Evolutionary conservation across 768 basidiomycete genomes (phyloP), one percentile per base, ranked within the genome.

Genomic region (Xerocomellus amylosporus): DNA sequence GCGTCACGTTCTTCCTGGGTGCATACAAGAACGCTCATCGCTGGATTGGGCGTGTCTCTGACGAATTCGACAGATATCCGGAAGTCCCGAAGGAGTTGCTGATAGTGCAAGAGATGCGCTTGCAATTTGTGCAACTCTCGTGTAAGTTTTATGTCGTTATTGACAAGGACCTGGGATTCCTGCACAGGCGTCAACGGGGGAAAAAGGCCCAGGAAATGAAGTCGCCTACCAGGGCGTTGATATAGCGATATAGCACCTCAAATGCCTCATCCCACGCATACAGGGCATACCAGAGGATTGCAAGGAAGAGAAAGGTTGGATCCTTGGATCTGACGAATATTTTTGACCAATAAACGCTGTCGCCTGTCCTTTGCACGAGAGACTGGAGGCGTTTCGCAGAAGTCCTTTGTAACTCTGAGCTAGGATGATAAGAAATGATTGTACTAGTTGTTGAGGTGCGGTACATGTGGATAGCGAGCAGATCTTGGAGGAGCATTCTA

Each of bases 231-330:
- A 86, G 64, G 43, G 53, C 65, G 43, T 75, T 78, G 20, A 85
- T 77, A 58, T 84, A 79, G 5, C 59, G 55, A 60, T 81, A 81
- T 34, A 85, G 54, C 8, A 69, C 64, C 56, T 84, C 82, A 19
- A 84, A 72, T 1, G 79, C 73, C 63, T 85, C 82, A 51, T 85
- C 84, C 82, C 84, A 85, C 5, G 80, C 77, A 62, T 85, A 84
- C 7, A 84, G 58, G 0, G 80, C 76, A 58, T 83, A 82, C 84
- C 84, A 85, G 24, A 85, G 68, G 30, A 78, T 68, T 15, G 77
- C 72, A 19, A 85, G 64, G 38, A 85, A 71, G 22, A 83, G 61
- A 52, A 85, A 81, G 0, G 82, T 85, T 2, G 83, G 80, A 54
- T 85, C 83, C 6, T 70, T 71, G 59, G 47, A 62, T 24, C 37